Percentiles rank a stretch among this genome's conserved stretches.
These are phyloP conservation scores for Kodamaea jinghongensis DNA, from an alignment of 805 yeast species.

Conservation along the genomic window DNA sequence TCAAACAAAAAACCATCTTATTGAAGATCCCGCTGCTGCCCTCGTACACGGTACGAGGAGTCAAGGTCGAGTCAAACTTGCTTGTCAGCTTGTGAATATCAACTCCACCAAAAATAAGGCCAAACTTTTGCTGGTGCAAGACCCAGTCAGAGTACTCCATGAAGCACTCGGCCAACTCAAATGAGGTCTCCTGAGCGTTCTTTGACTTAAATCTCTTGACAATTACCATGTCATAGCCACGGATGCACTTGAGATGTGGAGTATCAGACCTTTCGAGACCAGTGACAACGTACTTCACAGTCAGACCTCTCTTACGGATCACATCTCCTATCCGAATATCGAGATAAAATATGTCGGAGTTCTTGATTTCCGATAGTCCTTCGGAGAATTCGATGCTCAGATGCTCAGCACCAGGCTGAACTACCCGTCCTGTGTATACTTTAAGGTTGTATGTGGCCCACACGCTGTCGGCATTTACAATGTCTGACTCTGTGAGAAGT, in stretches of 20 bases:
- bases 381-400: conserved; percentile 42
- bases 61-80: too few relatives aligned
- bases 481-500: conserved; percentile 9
- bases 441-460: conserved; percentile 53
- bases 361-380: conserved; percentile 32
- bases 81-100: conserved; percentile 14
- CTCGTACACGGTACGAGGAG: not conserved
- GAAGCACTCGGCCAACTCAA: conserved; percentile 29
- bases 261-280: conserved; percentile 2
- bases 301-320: conserved; percentile 34
- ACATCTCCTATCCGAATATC: conserved; percentile 59
- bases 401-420: conserved; percentile 22
- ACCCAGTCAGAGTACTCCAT: conserved; percentile 43
- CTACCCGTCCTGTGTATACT: conserved; percentile 49
- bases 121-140: conserved; percentile 33
- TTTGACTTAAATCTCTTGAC: conserved; percentile 23
- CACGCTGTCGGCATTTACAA: conserved; percentile 33
- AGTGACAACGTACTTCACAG: conserved; percentile 34
- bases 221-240: conserved; percentile 58
- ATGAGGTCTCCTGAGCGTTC: conserved; percentile 9
- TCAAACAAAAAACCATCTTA: conserved; percentile 33
- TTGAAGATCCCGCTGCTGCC: conserved; percentile 14
- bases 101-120: conserved; percentile 17
- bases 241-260: conserved; percentile 45
- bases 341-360: conserved; percentile 41